Conservation (phyloP, 2,329 filamentous ascomycete genomes). For the Colletotrichum eremochloae region DNA sequence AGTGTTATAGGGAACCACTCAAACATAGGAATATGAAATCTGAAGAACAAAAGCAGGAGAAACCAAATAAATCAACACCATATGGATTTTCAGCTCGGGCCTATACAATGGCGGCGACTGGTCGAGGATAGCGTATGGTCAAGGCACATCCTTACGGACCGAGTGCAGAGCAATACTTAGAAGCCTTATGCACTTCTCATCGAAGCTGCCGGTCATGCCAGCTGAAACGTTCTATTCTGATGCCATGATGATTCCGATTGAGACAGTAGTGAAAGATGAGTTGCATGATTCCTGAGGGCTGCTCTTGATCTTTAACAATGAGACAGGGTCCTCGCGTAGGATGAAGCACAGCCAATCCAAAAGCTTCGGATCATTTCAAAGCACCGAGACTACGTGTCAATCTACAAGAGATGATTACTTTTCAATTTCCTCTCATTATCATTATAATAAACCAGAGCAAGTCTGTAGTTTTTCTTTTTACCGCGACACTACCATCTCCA, state of each 20-base stretch:
- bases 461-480: too few relatives aligned
- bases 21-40: fast-evolving
- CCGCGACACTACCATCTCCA: not conserved
- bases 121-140: not conserved
- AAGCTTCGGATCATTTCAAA: too few relatives aligned
- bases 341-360: too few relatives aligned
- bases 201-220: slow-evolving; percentile 69
- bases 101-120: not conserved
- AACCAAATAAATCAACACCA: not conserved
- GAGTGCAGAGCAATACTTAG: slow-evolving; percentile 68
- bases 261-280: not conserved
- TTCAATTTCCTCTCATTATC: too few relatives aligned
- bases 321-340: not conserved
- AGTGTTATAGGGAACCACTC: not conserved
- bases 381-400: too few relatives aligned
- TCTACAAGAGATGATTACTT: too few relatives aligned
- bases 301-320: not conserved
- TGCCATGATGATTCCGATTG: fast-evolving
- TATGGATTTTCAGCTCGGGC: not conserved
- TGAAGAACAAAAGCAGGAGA: too few relatives aligned
- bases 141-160: slow-evolving; percentile 45
- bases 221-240: not conserved
- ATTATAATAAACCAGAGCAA: too few relatives aligned
- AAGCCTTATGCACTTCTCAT: slow-evolving; percentile 82
- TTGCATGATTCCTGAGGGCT: not conserved